Evolutionary conservation across 1,139 yeast species (phyloP), one percentile per base, ranked within the genome.

Genomic region (Blastobotrys indianensis): DNA sequence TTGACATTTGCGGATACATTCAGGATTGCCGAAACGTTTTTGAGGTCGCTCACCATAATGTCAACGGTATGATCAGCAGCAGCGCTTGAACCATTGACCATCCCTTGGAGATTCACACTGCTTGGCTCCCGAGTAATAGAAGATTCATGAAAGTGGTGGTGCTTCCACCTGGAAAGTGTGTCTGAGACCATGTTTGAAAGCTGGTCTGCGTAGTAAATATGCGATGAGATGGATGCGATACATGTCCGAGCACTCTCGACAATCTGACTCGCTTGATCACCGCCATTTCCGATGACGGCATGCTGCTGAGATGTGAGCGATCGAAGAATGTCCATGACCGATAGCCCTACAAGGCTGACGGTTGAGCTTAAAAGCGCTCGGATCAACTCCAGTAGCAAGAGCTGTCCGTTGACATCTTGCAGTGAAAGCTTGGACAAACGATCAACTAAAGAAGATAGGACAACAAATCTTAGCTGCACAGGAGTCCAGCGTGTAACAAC

Each of bases 311-410:
- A 63, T 41, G 85, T 67, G 12, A 92, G 65, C 42, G 78, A 77
- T 51, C 84, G 78, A 62, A 85, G 72, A 51, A 82, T 76, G 61
- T 90, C 97, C 39, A 88, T 74, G n/a, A 88, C 85, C 10, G 96
- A 85, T 39, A 92, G 70, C 0, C 97, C 97, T 53, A 88, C 82
- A 76, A 90, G 79, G 60, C 83, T 86, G 38, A 87, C 87, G 35
- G 81, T 80, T 0, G 94, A 82, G 1, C 83, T 75, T n/a, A 90
- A 71, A 37, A 92, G 68, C 1, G 83, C 80, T 16, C 83, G 71
- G n/a, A 85, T 71, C 49, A 80, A 66, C 42, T 69, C 68, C 9
- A 85, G 72, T 36, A 78, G 68, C 36, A 71, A 71, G 7, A 72
- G 64, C 56, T 82, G 80, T n/a, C 67, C 55, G 16, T 60, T 60